These are phyloP conservation scores for Penicillium argentinense DNA, from an alignment of 495 filamentous ascomycete species.

Conservation along the genomic window DNA sequence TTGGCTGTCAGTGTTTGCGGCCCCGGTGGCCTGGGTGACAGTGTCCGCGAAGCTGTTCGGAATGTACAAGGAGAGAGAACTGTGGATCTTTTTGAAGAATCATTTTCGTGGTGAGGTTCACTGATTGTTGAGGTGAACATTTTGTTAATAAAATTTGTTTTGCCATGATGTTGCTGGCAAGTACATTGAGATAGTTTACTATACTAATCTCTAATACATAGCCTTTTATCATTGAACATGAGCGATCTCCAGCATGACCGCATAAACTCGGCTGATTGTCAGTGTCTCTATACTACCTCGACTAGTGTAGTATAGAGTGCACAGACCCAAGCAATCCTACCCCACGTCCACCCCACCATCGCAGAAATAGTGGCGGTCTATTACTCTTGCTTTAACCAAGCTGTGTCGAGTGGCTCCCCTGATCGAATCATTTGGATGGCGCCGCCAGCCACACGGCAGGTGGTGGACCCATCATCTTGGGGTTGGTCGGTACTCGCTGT, in stretches of 20 bases:
- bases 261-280: no score
- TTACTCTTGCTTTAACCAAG: no score
- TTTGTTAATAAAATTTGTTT: conserved; percentile 1
- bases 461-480: conserved; percentile 6
- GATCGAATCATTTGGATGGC: not conserved
- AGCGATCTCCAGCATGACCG: no score
- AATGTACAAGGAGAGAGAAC: conserved; percentile 33
- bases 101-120: conserved; percentile 49
- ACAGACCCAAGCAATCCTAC: not conserved
- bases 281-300: no score
- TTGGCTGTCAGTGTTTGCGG: conserved; percentile 49
- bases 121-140: no score
- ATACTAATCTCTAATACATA: conserved; percentile 1
- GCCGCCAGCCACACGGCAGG: conserved; percentile 6
- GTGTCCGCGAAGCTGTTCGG: conserved; percentile 41
- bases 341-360: not conserved
- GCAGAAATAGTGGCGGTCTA: no score
- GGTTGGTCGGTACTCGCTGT: conserved; percentile 4
- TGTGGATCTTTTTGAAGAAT: conserved; percentile 45
- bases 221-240: no score
- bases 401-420: not conserved
- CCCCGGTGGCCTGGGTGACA: conserved; percentile 44
- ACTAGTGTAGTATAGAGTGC: not conserved
- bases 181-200: not conserved
- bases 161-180: conserved; percentile 3